Percentiles rank a stretch among this genome's conserved stretches.
These are phyloP conservation scores for Venturia effusa DNA, from an alignment of 2,329 filamentous ascomycete genomes.

Conservation along the genomic window DNA sequence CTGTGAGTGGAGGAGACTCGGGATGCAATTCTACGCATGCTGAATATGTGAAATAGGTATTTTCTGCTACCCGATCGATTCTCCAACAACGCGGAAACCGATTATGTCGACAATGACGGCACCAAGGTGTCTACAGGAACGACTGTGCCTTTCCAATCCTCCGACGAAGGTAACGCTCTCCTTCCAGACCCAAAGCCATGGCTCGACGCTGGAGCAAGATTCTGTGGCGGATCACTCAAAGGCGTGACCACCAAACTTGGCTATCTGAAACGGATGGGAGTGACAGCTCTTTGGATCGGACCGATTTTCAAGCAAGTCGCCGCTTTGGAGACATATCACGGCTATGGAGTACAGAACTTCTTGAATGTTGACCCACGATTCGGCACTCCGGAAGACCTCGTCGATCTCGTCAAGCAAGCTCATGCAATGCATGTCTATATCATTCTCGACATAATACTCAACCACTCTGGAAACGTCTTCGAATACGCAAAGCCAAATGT, in stretches of 20 bases:
- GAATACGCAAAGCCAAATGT: constrained; percentile 1
- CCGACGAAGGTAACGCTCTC: constrained; percentile 13
- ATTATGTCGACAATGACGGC: constrained; percentile 1
- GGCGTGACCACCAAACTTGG: constrained; percentile 18
- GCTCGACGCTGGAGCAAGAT: constrained; percentile 13
- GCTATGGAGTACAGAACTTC: constrained; percentile 17
- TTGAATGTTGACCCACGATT: constrained; percentile 17
- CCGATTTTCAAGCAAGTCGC: constrained; percentile 19
- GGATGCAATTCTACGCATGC: neutral
- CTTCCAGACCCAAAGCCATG: constrained; percentile 8
- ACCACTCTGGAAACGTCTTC: constrained; percentile 14
- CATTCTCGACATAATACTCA: constrained; percentile 18
- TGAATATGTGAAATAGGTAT: constrained; percentile 10
- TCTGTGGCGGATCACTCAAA: constrained; percentile 16
- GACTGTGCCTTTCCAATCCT: neutral
- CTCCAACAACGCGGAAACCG: constrained; percentile 14
- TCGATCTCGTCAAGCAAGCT: constrained; percentile 16
- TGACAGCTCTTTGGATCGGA: constrained; percentile 17
- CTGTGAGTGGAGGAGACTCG: constrained; percentile 8
- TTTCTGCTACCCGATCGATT: constrained; percentile 19
- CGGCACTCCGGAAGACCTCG: constrained; percentile 17
- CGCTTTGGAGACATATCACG: constrained; percentile 16
- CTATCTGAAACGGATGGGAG: constrained; percentile 17
- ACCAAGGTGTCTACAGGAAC: neutral
- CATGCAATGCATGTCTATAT: constrained; percentile 17